Evolutionary conservation across 306 rosid genomes (phyloP), one percentile per base, ranked within the genome.

Genomic region (Lagenaria siceraria): DNA sequence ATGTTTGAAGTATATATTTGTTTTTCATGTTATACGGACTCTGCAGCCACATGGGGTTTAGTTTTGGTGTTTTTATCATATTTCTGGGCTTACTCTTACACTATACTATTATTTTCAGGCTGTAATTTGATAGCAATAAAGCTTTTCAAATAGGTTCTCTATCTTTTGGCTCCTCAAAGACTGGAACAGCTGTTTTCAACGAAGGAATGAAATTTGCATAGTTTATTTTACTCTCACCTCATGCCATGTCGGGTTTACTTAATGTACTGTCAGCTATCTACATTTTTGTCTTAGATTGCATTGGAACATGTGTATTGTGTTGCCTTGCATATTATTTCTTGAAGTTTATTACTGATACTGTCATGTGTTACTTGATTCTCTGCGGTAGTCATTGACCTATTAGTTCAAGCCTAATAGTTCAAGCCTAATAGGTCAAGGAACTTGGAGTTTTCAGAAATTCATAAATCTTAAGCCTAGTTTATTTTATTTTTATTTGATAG

Each of bases 161-260:
- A 78, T 59, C 59, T 64, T 52, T 75, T 82, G 64, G 77, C 49
- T 48, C 75, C 40, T 38, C 73, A 59, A 56, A 79, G 68, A 35
- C 40, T 55, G 78, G 63, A 71, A 62, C 66, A 72, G 76, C 46
- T 55, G 65, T 72, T 61, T 81, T 31, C 13, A 5, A 11, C 64
- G 77, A 54, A 70, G 79, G 85, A 81, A 77, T 83, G 85, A 79
- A 49, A 24, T 81, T 77, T 80, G 78, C 80, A 60, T 81, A 80
- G 77, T 78, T 60, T 65, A 18, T 81, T 83, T 80, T 78, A 83
- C 62, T 73, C 81, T 49, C 82, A 75, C 82, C 84, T 38, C 82
- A 75, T 83, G 85, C 87, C 79, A 86, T 86, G 89, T 86, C 89
- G 81, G 87, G 89, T 68, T 80, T 86, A 80, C 84, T 86, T 33